phyloP scores from a whole-genome alignment of 805 yeast species.

The Middelhovenomyces tepae region DNA sequence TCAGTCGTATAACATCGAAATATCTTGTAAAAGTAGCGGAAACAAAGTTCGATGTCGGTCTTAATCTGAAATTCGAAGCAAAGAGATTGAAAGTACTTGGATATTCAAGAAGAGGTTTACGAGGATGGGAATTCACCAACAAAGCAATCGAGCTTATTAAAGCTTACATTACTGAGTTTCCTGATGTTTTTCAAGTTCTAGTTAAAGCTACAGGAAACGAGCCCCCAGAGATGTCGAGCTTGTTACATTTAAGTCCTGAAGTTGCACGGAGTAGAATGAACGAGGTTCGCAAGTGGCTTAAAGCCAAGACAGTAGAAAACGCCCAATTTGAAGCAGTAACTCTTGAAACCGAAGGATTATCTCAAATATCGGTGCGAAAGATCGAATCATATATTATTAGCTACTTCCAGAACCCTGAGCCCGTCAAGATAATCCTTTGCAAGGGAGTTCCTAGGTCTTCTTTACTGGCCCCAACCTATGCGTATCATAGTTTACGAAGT shows the following conservation, averaged over 20 bases:
- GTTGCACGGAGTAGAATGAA: constrained; percentile 30
- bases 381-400: constrained; percentile 57
- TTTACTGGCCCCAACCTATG: constrained; percentile 62
- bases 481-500: constrained; percentile 58
- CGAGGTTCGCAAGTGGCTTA: constrained; percentile 36
- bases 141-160: constrained; percentile 59
- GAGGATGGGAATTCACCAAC: constrained; percentile 78
- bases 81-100: constrained; percentile 80
- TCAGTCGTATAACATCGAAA: constrained; percentile 72
- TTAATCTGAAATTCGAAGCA: constrained; percentile 75
- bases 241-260: constrained; percentile 19
- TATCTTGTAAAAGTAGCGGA: constrained; percentile 50
- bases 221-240: constrained; percentile 18
- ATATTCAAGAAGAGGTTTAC: constrained; percentile 55
- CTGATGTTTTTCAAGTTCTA: constrained; percentile 43
- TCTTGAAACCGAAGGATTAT: constrained; percentile 69
- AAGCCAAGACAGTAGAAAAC: constrained; percentile 30
- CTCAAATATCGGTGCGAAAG: constrained; percentile 51
- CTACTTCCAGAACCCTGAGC: constrained; percentile 30
- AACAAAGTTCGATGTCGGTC: constrained; percentile 60
- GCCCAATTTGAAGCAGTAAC: constrained; percentile 49
- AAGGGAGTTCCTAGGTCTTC: constrained; percentile 82
- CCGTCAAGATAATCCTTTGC: constrained; percentile 46
- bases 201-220: constrained; percentile 17
- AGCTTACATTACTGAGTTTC: constrained; percentile 55